A percentile compares a stretch with the other conserved stretches of the same genome.
phyloP scores from a whole-genome alignment of 2,329 filamentous ascomycete genomes.

The Fusarium decemcellulare region DNA sequence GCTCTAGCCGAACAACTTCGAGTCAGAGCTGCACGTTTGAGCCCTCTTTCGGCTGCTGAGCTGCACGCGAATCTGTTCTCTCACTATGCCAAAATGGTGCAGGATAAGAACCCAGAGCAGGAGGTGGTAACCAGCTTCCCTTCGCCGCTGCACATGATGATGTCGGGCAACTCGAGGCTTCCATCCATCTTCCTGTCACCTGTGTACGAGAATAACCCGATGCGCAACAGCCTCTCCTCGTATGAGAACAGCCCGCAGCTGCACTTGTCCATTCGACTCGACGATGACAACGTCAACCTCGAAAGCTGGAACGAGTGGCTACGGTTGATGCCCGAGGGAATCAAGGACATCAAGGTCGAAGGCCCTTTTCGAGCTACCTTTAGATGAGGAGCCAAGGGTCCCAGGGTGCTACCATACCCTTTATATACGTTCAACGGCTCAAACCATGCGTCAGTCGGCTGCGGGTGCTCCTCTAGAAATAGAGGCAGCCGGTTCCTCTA shows the following conservation, averaged over 20 bases:
- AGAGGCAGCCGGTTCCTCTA: slow-evolving; percentile 19
- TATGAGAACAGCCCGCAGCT: slow-evolving; percentile 63
- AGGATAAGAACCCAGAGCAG: slow-evolving; percentile 63
- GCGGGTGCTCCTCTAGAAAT: slow-evolving; percentile 21
- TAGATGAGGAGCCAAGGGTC: slow-evolving; percentile 33
- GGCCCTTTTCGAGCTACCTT: slow-evolving; percentile 58
- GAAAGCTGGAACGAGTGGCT: slow-evolving; percentile 72
- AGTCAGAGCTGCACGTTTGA: slow-evolving; percentile 60
- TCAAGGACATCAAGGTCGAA: slow-evolving; percentile 69
- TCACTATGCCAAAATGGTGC: slow-evolving; percentile 65
- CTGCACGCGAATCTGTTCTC: slow-evolving; percentile 68
- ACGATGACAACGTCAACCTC: slow-evolving; percentile 65
- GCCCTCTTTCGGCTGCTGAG: slow-evolving; percentile 65
- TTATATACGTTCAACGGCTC: slow-evolving; percentile 15
- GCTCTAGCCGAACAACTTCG: slow-evolving; percentile 65
- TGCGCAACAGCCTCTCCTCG: slow-evolving; percentile 55
- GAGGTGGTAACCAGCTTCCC: slow-evolving; percentile 65
- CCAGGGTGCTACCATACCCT: background rate
- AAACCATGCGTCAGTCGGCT: slow-evolving; percentile 1
- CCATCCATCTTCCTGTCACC: slow-evolving; percentile 71
- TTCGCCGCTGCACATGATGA: slow-evolving; percentile 69
- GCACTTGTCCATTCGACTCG: slow-evolving; percentile 65
- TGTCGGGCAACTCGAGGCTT: slow-evolving; percentile 66
- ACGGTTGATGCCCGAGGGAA: slow-evolving; percentile 69
- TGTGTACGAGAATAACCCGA: slow-evolving; percentile 58